These are phyloP conservation scores for Candida coleopterorum DNA, from an alignment of 805 yeast genomes.

Conservation along the genomic window DNA sequence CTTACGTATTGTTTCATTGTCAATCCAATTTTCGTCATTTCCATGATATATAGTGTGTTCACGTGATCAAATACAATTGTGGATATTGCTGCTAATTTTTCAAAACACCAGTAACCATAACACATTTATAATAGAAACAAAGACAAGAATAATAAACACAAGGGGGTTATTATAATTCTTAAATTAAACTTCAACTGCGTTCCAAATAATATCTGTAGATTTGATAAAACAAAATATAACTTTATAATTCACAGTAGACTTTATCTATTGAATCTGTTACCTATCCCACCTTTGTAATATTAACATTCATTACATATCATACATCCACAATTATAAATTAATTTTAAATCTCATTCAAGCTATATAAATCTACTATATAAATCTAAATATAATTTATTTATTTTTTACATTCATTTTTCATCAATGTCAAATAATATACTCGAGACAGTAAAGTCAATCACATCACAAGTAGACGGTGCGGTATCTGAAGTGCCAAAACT, in stretches of 20 bases:
- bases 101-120: neutral
- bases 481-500: constrained; percentile 21
- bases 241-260: too few relatives aligned
- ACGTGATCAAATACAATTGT: constrained; percentile 6
- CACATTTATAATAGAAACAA: too few relatives aligned
- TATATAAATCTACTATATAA: too few relatives aligned
- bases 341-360: too few relatives aligned
- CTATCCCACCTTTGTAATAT: too few relatives aligned
- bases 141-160: too few relatives aligned
- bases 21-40: constrained; percentile 2
- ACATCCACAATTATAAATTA: constrained; percentile 3
- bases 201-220: too few relatives aligned
- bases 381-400: too few relatives aligned
- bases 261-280: too few relatives aligned
- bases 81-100: constrained; percentile 6
- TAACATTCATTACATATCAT: neutral
- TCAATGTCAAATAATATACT: constrained; percentile 10
- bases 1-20: neutral
- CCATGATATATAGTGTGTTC: too few relatives aligned
- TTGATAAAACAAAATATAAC: too few relatives aligned
- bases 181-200: neutral
- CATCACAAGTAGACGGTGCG: constrained; percentile 10
- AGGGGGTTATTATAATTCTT: neutral
- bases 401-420: neutral
- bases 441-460: constrained; percentile 6